Percentiles rank a stretch among this genome's conserved stretches.
Evolutionary conservation across 805 yeast species (phyloP).

Genomic region (Candida alai): DNA sequence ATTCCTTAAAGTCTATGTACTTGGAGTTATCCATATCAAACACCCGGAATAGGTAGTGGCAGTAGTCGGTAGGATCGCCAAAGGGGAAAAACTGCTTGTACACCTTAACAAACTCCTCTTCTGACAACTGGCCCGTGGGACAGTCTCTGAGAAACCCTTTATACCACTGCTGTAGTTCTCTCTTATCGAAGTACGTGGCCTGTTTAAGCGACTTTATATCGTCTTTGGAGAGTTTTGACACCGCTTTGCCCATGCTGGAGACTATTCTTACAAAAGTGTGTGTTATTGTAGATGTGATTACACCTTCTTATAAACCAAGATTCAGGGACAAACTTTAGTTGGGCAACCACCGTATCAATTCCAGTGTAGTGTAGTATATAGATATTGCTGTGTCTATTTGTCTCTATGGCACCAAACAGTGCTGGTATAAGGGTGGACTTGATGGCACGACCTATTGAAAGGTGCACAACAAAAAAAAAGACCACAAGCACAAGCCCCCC

Average conservation of each 20-base stretch:
- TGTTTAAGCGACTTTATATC: slow-evolving; percentile 78
- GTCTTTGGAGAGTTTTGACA: slow-evolving; percentile 87
- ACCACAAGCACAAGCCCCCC: too few relatives aligned
- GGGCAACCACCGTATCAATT: too few relatives aligned
- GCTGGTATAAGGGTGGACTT: too few relatives aligned
- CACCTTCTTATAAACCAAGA: too few relatives aligned
- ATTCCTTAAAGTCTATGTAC: slow-evolving; percentile 85
- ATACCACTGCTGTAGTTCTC: slow-evolving; percentile 98
- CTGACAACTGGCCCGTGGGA: slow-evolving; percentile 82
- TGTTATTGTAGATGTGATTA: too few relatives aligned
- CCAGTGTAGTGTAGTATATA: too few relatives aligned
- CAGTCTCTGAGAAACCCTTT: slow-evolving; percentile 94
- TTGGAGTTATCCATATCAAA: slow-evolving; percentile 83
- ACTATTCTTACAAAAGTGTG: neutral
- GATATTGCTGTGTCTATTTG: too few relatives aligned
- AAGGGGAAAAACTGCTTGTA: slow-evolving; percentile 97
- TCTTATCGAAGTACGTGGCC: slow-evolving; percentile 85
- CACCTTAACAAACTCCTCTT: slow-evolving; percentile 84
- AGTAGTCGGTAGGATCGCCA: slow-evolving; percentile 93
- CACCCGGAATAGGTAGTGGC: slow-evolving; percentile 81
- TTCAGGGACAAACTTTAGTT: too few relatives aligned
- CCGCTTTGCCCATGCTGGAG: slow-evolving; percentile 92
- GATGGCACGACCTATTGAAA: too few relatives aligned
- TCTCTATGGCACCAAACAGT: too few relatives aligned
- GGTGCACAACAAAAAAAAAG: too few relatives aligned